These are phyloP conservation scores for Melanomma pulvis-pyrius DNA, from an alignment of 495 filamentous ascomycete species.

Conservation along the genomic window DNA sequence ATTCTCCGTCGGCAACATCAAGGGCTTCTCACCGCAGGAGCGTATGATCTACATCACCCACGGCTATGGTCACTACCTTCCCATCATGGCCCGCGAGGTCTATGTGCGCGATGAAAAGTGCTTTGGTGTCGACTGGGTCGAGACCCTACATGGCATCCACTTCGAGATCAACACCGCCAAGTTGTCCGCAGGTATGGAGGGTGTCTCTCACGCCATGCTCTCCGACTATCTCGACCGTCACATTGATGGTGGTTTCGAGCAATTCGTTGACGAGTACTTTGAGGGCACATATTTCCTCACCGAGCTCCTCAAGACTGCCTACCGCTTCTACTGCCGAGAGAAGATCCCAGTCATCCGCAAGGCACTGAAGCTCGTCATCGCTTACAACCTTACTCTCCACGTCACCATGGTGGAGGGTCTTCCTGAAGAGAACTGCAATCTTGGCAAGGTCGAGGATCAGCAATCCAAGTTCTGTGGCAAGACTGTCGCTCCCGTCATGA, in stretches of 20 bases:
- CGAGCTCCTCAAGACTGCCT: slow-evolving; percentile 90
- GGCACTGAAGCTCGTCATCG: slow-evolving; percentile 85
- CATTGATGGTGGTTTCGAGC: slow-evolving; percentile 84
- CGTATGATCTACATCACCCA: slow-evolving; percentile 60
- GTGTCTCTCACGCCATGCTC: slow-evolving; percentile 72
- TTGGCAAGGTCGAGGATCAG: slow-evolving; percentile 77
- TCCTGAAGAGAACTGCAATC: slow-evolving; percentile 73
- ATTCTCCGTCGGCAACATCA: slow-evolving; percentile 90
- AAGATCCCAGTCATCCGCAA: slow-evolving; percentile 84
- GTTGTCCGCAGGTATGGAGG: slow-evolving; percentile 81
- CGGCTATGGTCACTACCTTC: slow-evolving; percentile 84
- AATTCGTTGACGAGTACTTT: slow-evolving; percentile 91
- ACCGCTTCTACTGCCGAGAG: slow-evolving; percentile 83
- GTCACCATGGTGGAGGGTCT: slow-evolving; percentile 89
- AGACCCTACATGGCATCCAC: slow-evolving; percentile 69
- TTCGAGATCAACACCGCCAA: slow-evolving; percentile 84
- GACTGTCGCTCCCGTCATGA: slow-evolving; percentile 90
- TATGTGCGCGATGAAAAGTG: slow-evolving; percentile 88
- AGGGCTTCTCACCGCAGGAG: slow-evolving; percentile 82
- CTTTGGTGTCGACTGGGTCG: slow-evolving; percentile 89
- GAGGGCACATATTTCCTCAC: slow-evolving; percentile 91
- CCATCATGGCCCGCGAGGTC: slow-evolving; percentile 87
- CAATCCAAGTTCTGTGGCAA: slow-evolving; percentile 82
- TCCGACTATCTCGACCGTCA: slow-evolving; percentile 91
- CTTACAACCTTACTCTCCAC: slow-evolving; percentile 89